Evolutionary conservation across 306 rosid species (phyloP).

Genomic region (Vigna reflexopilosa): DNA sequence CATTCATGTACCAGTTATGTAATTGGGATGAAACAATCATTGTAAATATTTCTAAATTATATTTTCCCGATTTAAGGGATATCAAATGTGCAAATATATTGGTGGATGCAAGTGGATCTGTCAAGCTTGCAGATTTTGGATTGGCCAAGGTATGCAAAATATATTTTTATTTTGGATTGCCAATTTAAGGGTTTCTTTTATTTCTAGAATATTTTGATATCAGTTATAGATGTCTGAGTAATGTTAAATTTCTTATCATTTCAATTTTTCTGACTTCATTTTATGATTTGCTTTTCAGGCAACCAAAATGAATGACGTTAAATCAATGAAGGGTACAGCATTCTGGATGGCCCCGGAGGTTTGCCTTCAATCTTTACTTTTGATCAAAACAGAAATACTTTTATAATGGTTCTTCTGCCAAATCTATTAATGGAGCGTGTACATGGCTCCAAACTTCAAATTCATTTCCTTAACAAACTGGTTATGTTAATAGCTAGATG

Average conservation of each 20-base stretch:
- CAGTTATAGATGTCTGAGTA: constrained; percentile 21
- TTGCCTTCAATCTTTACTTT: constrained; percentile 50
- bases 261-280: constrained; percentile 36
- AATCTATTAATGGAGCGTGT: constrained; percentile 26
- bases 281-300: constrained; percentile 60
- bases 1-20: constrained; percentile 17
- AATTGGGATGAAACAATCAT: constrained; percentile 31
- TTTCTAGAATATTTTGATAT: constrained; percentile 24
- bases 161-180: too few relatives aligned
- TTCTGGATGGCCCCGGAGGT: constrained; percentile 99
- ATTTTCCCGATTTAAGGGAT: constrained; percentile 67
- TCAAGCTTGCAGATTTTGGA: constrained; percentile 98
- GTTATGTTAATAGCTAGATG: constrained; percentile 11
- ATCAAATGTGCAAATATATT: constrained; percentile 93
- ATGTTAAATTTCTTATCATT: constrained; percentile 29
- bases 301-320: constrained; percentile 77
- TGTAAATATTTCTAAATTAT: constrained; percentile 35
- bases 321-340: constrained; percentile 86
- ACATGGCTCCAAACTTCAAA: constrained; percentile 19
- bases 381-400: constrained; percentile 6
- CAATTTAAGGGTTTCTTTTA: neutral
- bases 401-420: constrained; percentile 9
- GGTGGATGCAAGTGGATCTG: constrained; percentile 93
- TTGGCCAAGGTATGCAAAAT: constrained; percentile 80
- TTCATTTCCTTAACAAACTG: constrained; percentile 30